Base-by-base conservation (phyloP, 1,284 basidiomycete species). In the Apiotrichum laibachii region DNA sequence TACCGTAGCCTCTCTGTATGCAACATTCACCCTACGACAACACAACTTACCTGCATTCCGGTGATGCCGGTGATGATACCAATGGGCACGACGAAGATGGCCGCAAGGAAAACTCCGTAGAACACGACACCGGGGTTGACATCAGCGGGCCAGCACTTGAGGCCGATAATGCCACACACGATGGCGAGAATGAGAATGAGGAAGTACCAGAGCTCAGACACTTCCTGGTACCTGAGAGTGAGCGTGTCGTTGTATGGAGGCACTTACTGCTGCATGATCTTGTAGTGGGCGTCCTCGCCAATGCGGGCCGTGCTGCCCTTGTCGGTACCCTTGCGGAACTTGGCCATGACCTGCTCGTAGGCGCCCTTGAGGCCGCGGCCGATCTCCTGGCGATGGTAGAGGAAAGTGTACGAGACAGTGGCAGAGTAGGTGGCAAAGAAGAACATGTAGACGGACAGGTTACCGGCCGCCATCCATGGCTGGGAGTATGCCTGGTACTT, bases 21-120 rank as follows among this genome's bases (percentile, higher is more conserved):
- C n/a, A n/a, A n/a, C n/a, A n/a, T n/a, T n/a, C n/a, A n/a, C n/a
- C n/a, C n/a, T n/a, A n/a, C n/a, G n/a, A n/a, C n/a, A n/a, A n/a
- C n/a, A n/a, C n/a, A n/a, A n/a, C n/a, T n/a, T n/a, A n/a, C n/a
- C n/a, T n/a, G n/a, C n/a, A n/a, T 40, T 40, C 83, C 83, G 15
- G 82, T 82, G 52, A 83, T 81, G 12, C 83, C 82, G 62, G 80
- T 79, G 54, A 84, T 81, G 76, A 84, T 82, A 34, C 82, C 82
- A 44, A 82, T 74, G 7, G 83, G 54, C 18, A 55, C 35, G 12
- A 55, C 33, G 5, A 55, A 48, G 15, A 62, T 39, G 43, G 59
- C 12, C 13, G 56, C 40, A 31, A 63, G 47, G 26, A 63, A 21
- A 26, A 63, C 31, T n/a, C 61, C 57, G 39, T 54, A 63, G 39